These are phyloP conservation scores for Yarrowia keelungensis DNA, from an alignment of 805 yeast genomes.

Conservation along the genomic window DNA sequence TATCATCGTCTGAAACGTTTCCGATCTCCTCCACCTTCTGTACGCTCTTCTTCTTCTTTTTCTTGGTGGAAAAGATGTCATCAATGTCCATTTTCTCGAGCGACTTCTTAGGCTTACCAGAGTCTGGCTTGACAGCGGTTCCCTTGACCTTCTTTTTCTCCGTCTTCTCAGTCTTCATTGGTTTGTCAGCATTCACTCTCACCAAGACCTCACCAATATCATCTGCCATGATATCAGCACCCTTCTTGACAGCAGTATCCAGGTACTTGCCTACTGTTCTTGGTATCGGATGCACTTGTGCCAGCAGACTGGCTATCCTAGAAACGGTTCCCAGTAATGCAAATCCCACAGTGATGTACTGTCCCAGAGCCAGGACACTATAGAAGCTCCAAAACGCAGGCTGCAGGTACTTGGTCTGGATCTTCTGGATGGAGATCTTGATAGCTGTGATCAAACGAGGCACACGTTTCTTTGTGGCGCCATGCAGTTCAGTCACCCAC, in stretches of 20 bases:
- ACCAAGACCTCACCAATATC: constrained; percentile 46
- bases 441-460: constrained; percentile 40
- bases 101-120: background rate
- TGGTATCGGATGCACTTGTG: constrained; percentile 24
- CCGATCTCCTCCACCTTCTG: no score
- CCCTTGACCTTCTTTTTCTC: background rate
- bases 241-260: constrained; percentile 7
- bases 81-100: constrained; percentile 11
- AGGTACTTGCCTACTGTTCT: constrained; percentile 24
- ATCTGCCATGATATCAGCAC: constrained; percentile 1
- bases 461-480: constrained; percentile 8
- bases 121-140: no score
- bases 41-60: no score
- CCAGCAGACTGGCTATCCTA: constrained; percentile 51
- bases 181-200: constrained; percentile 21
- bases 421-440: constrained; percentile 48
- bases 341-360: constrained; percentile 76
- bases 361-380: constrained; percentile 74
- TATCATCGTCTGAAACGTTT: background rate
- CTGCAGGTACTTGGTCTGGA: constrained; percentile 51
- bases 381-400: constrained; percentile 67
- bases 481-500: constrained; percentile 11
- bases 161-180: background rate
- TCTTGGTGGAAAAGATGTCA: background rate
- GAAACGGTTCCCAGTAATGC: constrained; percentile 66